Evolutionary conservation across 2,329 filamentous ascomycete species (phyloP), one percentile per base, ranked within the genome.

Genomic region (Emergomyces africanus): DNA sequence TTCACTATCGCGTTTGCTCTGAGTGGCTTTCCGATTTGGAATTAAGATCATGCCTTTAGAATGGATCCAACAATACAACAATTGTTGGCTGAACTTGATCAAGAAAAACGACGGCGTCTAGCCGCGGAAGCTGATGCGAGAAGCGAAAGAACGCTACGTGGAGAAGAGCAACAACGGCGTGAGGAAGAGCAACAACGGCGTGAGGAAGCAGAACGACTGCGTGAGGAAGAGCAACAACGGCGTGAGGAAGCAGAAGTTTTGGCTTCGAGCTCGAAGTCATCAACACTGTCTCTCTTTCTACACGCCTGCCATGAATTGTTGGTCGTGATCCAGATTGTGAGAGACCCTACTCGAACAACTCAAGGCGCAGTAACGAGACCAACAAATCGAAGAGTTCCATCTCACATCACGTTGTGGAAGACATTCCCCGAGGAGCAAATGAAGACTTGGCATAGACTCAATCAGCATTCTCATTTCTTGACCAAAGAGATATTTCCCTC

Each of bases 171-270:
- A n/a, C n/a, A n/a, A n/a, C n/a, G n/a, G n/a, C 61, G 58, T 53
- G 60, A 62, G 62, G 64, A 63, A 59, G 63, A 67, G 66, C 61
- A 60, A 51, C 68, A 66, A 18, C 66, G 72, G 42, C 37, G 23
- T 44, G n/a, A n/a, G n/a, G n/a, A n/a, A n/a, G n/a, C n/a, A n/a
- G 14, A 12, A 39, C 10, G 37, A 12, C 37, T 3, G 14, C 37
- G 37, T 39, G 37, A 57, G n/a, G 54, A 57, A 25, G 54, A 57
- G 35, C 53, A 37, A 25, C 28, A 6, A 55, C 35, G 5, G n/a
- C 53, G 18, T 37, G 41, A 57, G 48, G 41, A 44, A 33, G 25
- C 23, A 18, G 25, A 57, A 48, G 42, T 12, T 39, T 15, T 39
- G 14, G 37, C 37, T 39, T 5, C 42, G 6, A 46, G 44, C 15